Percentiles rank a stretch among this genome's conserved stretches.
Evolutionary conservation across 306 rosid species (phyloP).

Genomic region (Vigna trinervia): DNA sequence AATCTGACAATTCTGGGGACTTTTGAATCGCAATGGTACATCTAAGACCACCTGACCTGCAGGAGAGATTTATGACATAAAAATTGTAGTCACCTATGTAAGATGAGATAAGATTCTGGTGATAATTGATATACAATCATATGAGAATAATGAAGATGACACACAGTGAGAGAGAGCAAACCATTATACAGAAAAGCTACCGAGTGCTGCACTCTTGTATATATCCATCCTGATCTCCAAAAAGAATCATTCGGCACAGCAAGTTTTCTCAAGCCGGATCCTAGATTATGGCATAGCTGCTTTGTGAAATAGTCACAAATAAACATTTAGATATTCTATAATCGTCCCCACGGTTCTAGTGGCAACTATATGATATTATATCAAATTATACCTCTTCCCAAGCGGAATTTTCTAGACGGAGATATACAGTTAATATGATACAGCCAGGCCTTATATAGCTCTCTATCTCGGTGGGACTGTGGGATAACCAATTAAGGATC

Average conservation of each 20-base stretch:
- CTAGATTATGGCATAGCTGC: conserved; percentile 76
- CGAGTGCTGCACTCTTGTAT: conserved; percentile 67
- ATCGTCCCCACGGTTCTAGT: conserved; percentile 15
- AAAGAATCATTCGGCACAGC: conserved; percentile 66
- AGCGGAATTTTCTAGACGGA: conserved; percentile 60
- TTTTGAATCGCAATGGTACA: conserved; percentile 64
- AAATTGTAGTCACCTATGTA: conserved; percentile 25
- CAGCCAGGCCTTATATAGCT: conserved; percentile 94
- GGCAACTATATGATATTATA: conserved; percentile 22
- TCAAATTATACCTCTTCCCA: conserved; percentile 82
- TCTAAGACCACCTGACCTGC: conserved; percentile 86
- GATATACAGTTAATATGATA: conserved; percentile 73
- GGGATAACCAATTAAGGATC: conserved; percentile 83
- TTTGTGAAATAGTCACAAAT: conserved; percentile 31
- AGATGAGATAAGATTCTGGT: conserved; percentile 8
- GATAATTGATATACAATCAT: conserved; percentile 22
- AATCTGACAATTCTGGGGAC: conserved; percentile 61
- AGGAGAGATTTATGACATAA: conserved; percentile 36
- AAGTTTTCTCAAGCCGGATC: conserved; percentile 72
- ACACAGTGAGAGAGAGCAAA: conserved; percentile 48
- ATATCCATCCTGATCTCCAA: conserved; percentile 92
- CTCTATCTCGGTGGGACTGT: conserved; percentile 80
- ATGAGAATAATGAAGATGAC: conserved; percentile 30
- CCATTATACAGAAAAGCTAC: conserved; percentile 81
- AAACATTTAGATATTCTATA: conserved; percentile 9